Evolutionary conservation across 225 moss, liverwort and hornwort species (phyloP), one percentile per base, ranked within the genome.

Genomic region (Neckera pumila): DNA sequence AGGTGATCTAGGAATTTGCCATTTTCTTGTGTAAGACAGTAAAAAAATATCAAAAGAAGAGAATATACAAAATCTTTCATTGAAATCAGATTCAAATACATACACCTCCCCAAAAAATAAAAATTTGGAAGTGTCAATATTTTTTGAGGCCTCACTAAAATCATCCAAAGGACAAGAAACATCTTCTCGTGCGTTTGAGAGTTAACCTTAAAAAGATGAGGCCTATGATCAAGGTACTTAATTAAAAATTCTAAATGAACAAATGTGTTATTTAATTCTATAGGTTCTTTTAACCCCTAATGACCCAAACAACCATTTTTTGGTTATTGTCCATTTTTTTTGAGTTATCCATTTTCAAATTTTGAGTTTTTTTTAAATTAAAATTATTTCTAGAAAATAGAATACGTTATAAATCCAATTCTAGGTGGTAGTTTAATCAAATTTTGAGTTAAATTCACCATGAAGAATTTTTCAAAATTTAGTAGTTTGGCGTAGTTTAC

Each of bases 101-200:
- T 9, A 4, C 12, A 6, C 2, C 7, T 7, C 22, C 5, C 7
- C 62, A 5, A 60, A 26, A 60, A n/a, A n/a, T n/a, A n/a, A 60
- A 34, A 22, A 23, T 4, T 40, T 25, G 8, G 23, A 36, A 19
- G 3, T 66, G 3, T 66, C 19, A 66, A 20, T 6, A 66, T 19
- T 36, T 61, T 66, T 71, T 14, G 13, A 38, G 13, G 23, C 11
- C 6, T 30, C 45, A 17, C 30, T 30, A 30, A 45, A 73, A 73
- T 28, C 11, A 45, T 17, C 3, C 2, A 45, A 45, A 16, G 10
- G 27, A 72, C 16, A 43, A 10, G 1, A 43, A 72, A 30, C 13
- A 0, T 10, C 45, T 2, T 28, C 1, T 45, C 17, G 10, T 6
- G 9, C 0, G 2, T 45, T 73, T 73, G 28, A 73, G 0, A 28